Base-by-base conservation (phyloP, 495 filamentous ascomycete species). In the Aspergillus affinis region DNA sequence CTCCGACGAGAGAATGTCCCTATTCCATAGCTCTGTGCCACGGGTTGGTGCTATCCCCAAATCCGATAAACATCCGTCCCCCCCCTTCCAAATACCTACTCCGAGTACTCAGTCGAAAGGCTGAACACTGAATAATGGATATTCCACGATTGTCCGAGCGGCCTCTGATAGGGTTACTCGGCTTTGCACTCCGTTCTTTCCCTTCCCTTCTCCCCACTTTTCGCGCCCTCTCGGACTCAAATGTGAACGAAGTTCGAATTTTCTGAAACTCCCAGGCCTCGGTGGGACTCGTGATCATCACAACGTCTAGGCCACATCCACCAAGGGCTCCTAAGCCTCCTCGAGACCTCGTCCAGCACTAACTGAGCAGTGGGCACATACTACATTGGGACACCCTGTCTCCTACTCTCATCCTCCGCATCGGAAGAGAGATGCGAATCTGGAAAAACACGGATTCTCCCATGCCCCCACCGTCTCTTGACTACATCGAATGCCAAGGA, bases 11-110 rank as follows among this genome's bases (percentile, higher is more conserved):
- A 32, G 29, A 32, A 32, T 10, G 10, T 8, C 8, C 29, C 29
- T 7, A 32, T 17, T 19, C 18, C 47, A 49, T 20, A 19, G 47
- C 17, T 49, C 47, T 17, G 19, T 52, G 21, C 19, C 17, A 30
- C 17, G 19, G 26, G 50, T 27, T 52, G 26, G 27, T 52, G 49
- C 57, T 59, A 59, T 53, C 32, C 57, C 48, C 2, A 6, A 59
- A 59, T 59, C 32, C 52, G 50, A 20, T 59, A 59, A 52, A 53
- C 49, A 46, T 47, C 57, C 57, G 57, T 17, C 1, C 21, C 29
- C 29, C 29, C 29, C 29, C 10, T 32, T 32, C 29, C 29, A 32
- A 10, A 32, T 7, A 10, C 29, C 6, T 26, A 2, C 23, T n/a
- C n/a, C n/a, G n/a, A n/a, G n/a, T n/a, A n/a, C n/a, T 26, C 29